Percentiles rank a stretch among this genome's conserved stretches.
These are phyloP conservation scores for Colletotrichum sp. DNA, from an alignment of 2,329 filamentous ascomycete species.

Conservation along the genomic window DNA sequence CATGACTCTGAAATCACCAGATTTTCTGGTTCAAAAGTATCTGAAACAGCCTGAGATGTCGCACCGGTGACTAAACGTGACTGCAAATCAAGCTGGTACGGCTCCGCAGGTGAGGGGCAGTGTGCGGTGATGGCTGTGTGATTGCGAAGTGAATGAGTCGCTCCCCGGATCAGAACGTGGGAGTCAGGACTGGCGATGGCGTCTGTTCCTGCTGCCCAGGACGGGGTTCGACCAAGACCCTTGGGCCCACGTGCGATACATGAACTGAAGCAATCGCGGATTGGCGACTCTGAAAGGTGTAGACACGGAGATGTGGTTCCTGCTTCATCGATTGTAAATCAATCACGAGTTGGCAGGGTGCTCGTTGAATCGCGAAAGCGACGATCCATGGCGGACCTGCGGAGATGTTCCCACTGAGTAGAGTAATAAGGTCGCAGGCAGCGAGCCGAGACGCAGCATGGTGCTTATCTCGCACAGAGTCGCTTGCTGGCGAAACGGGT, in stretches of 20 bases:
- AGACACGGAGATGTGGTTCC: not conserved
- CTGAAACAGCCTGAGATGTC: conserved; percentile 3
- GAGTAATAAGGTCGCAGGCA: not conserved
- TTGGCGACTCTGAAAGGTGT: not conserved
- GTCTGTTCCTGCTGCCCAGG: not conserved
- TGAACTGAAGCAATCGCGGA: not conserved
- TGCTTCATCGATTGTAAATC: not conserved
- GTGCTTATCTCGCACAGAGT: not conserved
- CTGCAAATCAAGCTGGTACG: not conserved
- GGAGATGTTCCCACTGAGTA: not conserved
- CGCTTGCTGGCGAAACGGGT: not conserved
- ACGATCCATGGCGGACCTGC: not conserved
- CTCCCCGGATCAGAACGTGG: not conserved
- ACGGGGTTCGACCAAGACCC: not conserved
- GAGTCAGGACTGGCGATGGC: not conserved
- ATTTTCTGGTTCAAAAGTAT: not conserved
- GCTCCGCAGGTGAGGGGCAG: not conserved
- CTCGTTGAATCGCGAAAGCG: not conserved
- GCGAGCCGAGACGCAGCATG: not conserved
- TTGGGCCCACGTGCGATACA: not conserved
- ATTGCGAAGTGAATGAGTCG: not conserved
- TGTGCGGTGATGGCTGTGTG: not conserved
- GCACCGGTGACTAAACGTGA: not conserved
- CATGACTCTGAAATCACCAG: not conserved
- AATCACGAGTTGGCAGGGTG: not conserved